Evolutionary conservation across 1,284 basidiomycete species (phyloP), one percentile per base, ranked within the genome.

Genomic region (Boletellus sp.): DNA sequence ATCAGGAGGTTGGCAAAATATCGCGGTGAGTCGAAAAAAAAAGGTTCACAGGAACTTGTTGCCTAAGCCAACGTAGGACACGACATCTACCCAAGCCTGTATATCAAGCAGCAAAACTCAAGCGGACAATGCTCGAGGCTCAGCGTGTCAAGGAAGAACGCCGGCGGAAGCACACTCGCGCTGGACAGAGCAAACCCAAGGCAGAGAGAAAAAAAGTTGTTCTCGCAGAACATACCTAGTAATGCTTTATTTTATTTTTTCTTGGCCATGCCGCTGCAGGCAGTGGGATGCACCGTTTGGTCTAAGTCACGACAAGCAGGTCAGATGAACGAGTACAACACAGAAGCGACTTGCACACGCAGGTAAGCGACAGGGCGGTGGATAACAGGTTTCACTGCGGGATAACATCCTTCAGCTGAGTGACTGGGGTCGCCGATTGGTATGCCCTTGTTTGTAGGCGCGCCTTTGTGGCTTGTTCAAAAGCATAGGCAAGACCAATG

Each of bases 91-190:
- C 97, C 19, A 91, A 91, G 66, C 82, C 91, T 26, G 90, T 99
- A 43, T 85, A 96, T 73, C 88, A 91, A 63, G 91, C 95, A 0
- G 76, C 82, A 50, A 85, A 88, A 67, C 85, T 97, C 73, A 95
- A 97, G 73, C 80, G 84, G 54, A 93, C 92, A 40, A 97, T 99
- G 95, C 72, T 96, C 65, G 93, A 96, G 45, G 87, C 93, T 8
- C 78, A 81, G 49, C 83, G 88, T 55, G 88, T 89, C 78, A 98
- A 97, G 76, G 94, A 99, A 67, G 96, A 98, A 69, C 83, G 93
- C 61, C 78, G 95, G 60, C 75, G 94, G 66, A 93, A 89, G 66
- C 92, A 95, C 65, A 86, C 91, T 10, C 79, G 91, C 38, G 85
- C 84, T 12, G 93, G 94, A 48, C 83, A 88, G 68, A 83, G 75